Conservation (phyloP, 2,329 filamentous ascomycete species). For the Proliferodiscus dingleyae region DNA sequence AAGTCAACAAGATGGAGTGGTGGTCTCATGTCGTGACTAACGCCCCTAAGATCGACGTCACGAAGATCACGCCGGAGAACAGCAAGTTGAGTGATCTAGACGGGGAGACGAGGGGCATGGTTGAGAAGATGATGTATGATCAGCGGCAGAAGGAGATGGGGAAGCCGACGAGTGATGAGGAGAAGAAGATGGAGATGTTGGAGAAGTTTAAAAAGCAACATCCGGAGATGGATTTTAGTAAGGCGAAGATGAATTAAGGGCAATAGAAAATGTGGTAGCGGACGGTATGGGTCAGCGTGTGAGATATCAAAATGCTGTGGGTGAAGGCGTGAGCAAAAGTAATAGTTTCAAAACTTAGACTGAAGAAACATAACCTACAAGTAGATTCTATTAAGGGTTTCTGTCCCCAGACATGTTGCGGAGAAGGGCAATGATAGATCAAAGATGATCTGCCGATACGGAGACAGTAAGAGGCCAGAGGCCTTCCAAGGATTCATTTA, state of each 20-base stretch:
- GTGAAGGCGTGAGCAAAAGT: constrained; percentile 1
- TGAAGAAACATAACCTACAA: no score
- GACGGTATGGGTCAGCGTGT: not conserved
- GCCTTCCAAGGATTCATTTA: no score
- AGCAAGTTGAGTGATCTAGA: constrained; percentile 89
- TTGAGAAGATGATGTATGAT: constrained; percentile 99
- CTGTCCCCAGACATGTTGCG: no score
- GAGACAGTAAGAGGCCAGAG: no score
- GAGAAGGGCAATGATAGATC: no score
- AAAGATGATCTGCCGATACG: no score
- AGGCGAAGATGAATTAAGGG: constrained; percentile 57
- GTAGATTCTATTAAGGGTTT: no score
- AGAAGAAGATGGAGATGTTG: constrained; percentile 89
- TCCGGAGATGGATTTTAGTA: constrained; percentile 68
- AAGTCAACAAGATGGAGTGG: constrained; percentile 96
- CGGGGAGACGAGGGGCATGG: constrained; percentile 91
- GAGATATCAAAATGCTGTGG: not conserved
- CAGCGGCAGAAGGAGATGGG: constrained; percentile 95
- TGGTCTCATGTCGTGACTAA: constrained; percentile 87
- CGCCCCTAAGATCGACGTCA: constrained; percentile 89
- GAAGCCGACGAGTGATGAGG: constrained; percentile 84
- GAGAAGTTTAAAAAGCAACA: constrained; percentile 76
- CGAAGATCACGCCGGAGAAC: constrained; percentile 90
- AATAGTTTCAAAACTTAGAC: not conserved
- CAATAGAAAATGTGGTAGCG: not conserved